Conservation (phyloP, 306 rosid genomes). For the Oxytropis ochrocephala region DNA sequence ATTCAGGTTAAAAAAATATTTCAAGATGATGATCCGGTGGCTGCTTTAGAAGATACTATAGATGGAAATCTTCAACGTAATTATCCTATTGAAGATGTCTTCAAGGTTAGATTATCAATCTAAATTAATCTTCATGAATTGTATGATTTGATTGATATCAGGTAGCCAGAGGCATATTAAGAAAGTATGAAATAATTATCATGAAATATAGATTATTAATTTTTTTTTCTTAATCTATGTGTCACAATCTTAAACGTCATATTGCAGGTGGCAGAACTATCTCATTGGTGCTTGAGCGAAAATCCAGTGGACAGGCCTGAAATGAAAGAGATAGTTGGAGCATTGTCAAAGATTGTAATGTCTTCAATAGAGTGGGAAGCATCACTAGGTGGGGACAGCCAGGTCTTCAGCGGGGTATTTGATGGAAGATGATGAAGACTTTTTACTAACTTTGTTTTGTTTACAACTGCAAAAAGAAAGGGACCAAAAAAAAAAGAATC, state of each 20-base stretch:
- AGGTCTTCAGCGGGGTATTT: conserved; percentile 56
- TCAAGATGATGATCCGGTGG: conserved; percentile 39
- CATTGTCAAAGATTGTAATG: conserved; percentile 40
- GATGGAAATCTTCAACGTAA: conserved; percentile 53
- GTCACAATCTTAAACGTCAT: not conserved
- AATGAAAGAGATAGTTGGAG: conserved; percentile 51
- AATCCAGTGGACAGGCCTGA: conserved; percentile 70
- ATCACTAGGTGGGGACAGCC: conserved; percentile 59
- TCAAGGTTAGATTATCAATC: conserved; percentile 37
- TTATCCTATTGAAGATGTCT: conserved; percentile 47
- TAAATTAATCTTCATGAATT: not conserved
- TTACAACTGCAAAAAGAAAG: too few species aligned
- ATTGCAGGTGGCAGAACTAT: conserved; percentile 55
- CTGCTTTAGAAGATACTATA: conserved; percentile 43
- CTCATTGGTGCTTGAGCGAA: conserved; percentile 60
- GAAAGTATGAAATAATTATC: too few species aligned
- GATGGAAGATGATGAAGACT: conserved; percentile 57
- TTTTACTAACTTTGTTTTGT: not conserved
- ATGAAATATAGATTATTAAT: too few species aligned
- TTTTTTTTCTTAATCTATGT: too few species aligned
- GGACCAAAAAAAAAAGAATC: too few species aligned
- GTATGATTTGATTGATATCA: too few species aligned
- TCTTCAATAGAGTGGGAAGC: conserved; percentile 76
- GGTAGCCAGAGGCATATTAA: too few species aligned
- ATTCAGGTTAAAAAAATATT: conserved; percentile 53